Evolutionary conservation across 164 flowering plant genomes (phyloP), one percentile per base, ranked within the genome.

Genomic region (Stephania cephalantha): DNA sequence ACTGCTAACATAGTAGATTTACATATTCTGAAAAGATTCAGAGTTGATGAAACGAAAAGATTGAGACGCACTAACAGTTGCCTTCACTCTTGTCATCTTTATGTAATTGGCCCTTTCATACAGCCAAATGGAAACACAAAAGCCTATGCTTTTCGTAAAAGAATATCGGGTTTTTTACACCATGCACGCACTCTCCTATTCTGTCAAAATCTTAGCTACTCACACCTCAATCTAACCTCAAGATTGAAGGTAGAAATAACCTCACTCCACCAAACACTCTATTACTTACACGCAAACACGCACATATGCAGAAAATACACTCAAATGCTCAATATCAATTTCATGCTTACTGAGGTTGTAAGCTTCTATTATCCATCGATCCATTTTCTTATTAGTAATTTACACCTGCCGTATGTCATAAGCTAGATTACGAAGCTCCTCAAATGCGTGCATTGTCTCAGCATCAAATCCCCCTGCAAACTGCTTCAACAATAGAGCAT

Each of bases 381-480:
- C 15, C 55, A 15, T 58, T 15, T 58, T 17, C 64, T 58, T 13
- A 35, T 50, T 50, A 9, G 13, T 58, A 58, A 15, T 58, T 58
- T 58, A 58, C 64, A 58, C n/a, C 64, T 58, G 64, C 6, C 20
- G n/a, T 58, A 58, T 58, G 64, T 58, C 64, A 58, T 58, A 58
- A 58, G 94, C 90, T 25, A 90, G 83, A 77, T 86, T 85, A 9
- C 98, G 90, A 46, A 94, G 92, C 78, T 94, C 96, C 79, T 94
- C 95, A 73, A 94, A 94, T 48, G 94, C 95, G 42, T 86, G 89
- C 98, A 94, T 94, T 65, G 97, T 94, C 79, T 94, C 98, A 50
- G 90, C 86, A 79, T 94, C 98, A 80, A 94, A 94, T 82, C 98
- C 98, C 81, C 98, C 98, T 17, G 98, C 98, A 89, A 94, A 94